Conservation (phyloP, 306 rosid genomes). For the Castanea sativa region DNA sequence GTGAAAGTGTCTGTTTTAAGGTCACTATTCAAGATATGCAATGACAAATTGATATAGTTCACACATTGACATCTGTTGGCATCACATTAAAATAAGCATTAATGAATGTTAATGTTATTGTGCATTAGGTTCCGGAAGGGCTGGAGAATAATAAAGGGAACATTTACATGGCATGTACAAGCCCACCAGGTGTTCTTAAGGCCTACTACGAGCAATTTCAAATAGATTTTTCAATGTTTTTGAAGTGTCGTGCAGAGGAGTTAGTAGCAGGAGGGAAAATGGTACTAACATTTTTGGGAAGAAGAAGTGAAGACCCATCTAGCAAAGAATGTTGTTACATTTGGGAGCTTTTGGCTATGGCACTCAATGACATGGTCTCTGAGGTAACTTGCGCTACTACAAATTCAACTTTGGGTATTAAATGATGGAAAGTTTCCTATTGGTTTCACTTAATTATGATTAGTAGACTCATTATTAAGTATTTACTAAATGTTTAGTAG, state of each 20-base stretch:
- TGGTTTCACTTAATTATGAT: no score
- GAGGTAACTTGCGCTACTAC: conserved; percentile 25
- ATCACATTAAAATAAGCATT: no score
- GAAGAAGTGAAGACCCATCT: conserved; percentile 43
- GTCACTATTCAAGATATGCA: no score
- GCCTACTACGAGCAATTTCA: conserved; percentile 51
- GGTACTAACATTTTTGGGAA: conserved; percentile 50
- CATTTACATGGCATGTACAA: conserved; percentile 44
- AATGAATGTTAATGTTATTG: background rate
- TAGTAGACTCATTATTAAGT: no score
- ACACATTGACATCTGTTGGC: no score
- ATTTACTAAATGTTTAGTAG: no score
- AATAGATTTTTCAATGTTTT: conserved; percentile 43
- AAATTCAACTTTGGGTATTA: no score
- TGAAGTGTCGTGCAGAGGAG: conserved; percentile 46
- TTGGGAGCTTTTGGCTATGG: conserved; percentile 56
- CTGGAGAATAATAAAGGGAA: conserved; percentile 55
- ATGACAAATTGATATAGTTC: no score
- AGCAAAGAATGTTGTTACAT: conserved; percentile 52
- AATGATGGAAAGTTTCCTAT: no score
- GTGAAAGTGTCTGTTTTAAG: no score
- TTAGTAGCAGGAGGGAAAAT: conserved; percentile 47
- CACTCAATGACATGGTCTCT: conserved; percentile 42
- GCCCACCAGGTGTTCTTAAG: conserved; percentile 38
- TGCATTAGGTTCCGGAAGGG: conserved; percentile 51